Base-by-base conservation (phyloP, 1,139 yeast genomes). In the Debaryomyces udenii region DNA sequence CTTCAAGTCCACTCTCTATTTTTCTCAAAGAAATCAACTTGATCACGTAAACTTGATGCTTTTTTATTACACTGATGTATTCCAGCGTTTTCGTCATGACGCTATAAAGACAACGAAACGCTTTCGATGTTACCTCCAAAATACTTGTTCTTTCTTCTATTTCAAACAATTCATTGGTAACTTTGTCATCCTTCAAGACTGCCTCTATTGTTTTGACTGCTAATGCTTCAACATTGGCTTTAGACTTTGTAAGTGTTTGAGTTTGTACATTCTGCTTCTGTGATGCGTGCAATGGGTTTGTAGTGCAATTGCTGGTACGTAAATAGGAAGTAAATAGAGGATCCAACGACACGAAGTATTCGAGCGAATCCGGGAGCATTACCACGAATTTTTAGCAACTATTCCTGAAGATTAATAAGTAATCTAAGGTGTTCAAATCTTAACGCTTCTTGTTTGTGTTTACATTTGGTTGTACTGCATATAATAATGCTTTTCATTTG, bases 1-100 rank as follows among this genome's bases (percentile, higher is more conserved):
- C 53, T 11, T 33, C 37, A 22, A 50, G 36, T 2, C 57, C 57
- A 13, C 28, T 40, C 7, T 49, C 46, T 15, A 49, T 44, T n/a
- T 44, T 48, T 37, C 61, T 65, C 22, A 45, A 22, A 27, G 59
- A 64, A 20, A 66, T 55, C 30, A 67, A 45, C 36, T 53, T 55
- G 16, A 68, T 55, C n/a, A 67, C 46, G 42, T 56, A 62, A 3
- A 59, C 46, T 43, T 68, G 70, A 40, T 67, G 70, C 32, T 52
- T 59, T 43, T 57, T 57, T 31, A 60, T 44, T 7, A 51, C 35
- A 1, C 37, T 44, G 6, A 57, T 30, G 9, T 42, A 35, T 9
- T 38, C 35, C 10, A 40, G 43, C 3, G 32, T 35, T 3, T 37
- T 39, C 11, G 44, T 40, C 4, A 50, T 42, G n/a, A 48, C 41